Conservation (phyloP, 768 basidiomycete species). For the Rhizopogon roseolus region DNA sequence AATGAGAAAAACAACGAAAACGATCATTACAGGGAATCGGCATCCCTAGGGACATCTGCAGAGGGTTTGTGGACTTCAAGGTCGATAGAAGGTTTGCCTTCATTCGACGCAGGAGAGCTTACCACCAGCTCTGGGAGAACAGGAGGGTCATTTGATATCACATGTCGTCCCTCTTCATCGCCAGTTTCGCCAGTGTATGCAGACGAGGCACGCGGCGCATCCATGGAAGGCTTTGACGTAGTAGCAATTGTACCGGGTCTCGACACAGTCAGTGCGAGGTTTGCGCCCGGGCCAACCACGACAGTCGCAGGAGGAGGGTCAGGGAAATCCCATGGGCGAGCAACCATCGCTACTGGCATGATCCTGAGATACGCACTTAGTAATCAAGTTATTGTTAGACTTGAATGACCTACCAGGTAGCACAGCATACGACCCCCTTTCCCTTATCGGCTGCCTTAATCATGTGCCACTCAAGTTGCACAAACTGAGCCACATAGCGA, state of each 20-base stretch:
- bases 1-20: neutral
- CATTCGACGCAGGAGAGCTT: slow-evolving; percentile 28
- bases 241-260: slow-evolving; percentile 18
- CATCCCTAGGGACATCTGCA: slow-evolving; percentile 1
- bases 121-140: slow-evolving; percentile 30
- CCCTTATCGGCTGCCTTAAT: slow-evolving; percentile 65
- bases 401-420: slow-evolving; percentile 63
- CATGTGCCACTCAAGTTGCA: slow-evolving; percentile 67
- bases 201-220: slow-evolving; percentile 23
- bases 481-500: slow-evolving; percentile 75
- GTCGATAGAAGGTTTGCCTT: slow-evolving; percentile 14
- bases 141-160: slow-evolving; percentile 24
- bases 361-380: slow-evolving; percentile 40
- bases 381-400: neutral
- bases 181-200: slow-evolving; percentile 25
- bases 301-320: slow-evolving; percentile 31
- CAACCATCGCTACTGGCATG: slow-evolving; percentile 74
- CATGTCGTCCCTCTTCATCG: slow-evolving; percentile 18
- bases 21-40: neutral
- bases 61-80: neutral
- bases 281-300: neutral
- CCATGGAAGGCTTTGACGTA: slow-evolving; percentile 26
- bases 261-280: slow-evolving; percentile 14
- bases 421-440: slow-evolving; percentile 79
- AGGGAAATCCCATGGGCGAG: slow-evolving; percentile 77